phyloP scores from a whole-genome alignment of 768 basidiomycete genomes.

The Gymnopilus dilepis region DNA sequence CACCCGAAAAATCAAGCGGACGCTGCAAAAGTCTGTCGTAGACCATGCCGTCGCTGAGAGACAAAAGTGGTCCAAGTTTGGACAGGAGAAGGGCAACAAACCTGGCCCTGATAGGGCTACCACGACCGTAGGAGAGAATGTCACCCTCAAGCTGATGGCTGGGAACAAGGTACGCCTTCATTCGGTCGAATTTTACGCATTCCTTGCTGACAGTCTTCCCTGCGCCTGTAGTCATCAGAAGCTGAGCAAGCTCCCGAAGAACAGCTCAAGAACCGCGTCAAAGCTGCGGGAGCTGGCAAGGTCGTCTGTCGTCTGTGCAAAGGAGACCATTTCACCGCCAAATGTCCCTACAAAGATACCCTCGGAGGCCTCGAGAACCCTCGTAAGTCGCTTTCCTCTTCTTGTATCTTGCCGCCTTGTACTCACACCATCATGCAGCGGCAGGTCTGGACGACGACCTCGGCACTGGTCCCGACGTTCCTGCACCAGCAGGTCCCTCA shows the following conservation, averaged over 20 bases:
- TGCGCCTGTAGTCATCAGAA: constrained; percentile 56
- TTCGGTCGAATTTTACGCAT: background rate
- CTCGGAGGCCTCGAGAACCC: constrained; percentile 74
- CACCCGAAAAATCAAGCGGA: constrained; percentile 84
- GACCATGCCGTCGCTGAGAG: constrained; percentile 94
- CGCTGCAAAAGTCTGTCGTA: constrained; percentile 90
- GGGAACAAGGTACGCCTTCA: constrained; percentile 61
- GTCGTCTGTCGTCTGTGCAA: constrained; percentile 94
- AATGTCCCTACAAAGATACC: constrained; percentile 97
- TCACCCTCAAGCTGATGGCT: constrained; percentile 52
- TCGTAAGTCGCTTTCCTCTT: constrained; percentile 41
- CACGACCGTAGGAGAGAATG: constrained; percentile 81
- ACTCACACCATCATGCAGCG: constrained; percentile 29
- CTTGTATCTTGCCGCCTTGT: constrained; percentile 18
- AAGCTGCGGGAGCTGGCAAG: constrained; percentile 82
- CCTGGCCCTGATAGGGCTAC: constrained; percentile 93
- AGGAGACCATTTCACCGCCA: constrained; percentile 96
- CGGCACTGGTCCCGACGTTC: constrained; percentile 38
- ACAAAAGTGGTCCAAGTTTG: constrained; percentile 94
- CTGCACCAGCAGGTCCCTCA: constrained; percentile 35
- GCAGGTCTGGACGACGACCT: constrained; percentile 46
- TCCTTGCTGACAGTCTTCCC: background rate
- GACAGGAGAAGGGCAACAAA: constrained; percentile 85
- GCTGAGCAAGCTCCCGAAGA: constrained; percentile 70
- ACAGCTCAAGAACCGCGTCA: constrained; percentile 65